Evolutionary conservation across 2,329 filamentous ascomycete species (phyloP).

Genomic region (Talaromyces funiculosus): DNA sequence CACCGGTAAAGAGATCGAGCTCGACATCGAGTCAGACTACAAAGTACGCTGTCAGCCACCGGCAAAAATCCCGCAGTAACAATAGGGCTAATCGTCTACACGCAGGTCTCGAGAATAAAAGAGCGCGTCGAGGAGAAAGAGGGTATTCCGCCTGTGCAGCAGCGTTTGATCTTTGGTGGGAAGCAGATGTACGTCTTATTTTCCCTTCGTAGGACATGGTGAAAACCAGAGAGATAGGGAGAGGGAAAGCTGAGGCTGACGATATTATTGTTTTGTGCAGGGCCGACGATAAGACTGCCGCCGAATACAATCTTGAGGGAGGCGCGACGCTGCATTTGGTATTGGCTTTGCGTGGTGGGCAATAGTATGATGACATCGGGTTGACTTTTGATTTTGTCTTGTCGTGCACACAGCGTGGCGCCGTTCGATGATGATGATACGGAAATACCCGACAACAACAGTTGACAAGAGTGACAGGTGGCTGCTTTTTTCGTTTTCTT

Average conservation of each 20-base stretch:
- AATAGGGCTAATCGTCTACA: not conserved
- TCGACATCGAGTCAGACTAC: constrained; percentile 91
- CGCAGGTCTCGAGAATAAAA: constrained; percentile 88
- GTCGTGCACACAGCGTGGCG: not conserved
- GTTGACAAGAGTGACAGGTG: not conserved
- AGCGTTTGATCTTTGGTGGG: constrained; percentile 90
- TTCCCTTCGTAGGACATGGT: no score
- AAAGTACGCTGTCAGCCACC: constrained; percentile 56
- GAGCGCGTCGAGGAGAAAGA: constrained; percentile 99
- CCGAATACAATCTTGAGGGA: constrained; percentile 83
- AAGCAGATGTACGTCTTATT: constrained; percentile 94
- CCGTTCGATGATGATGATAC: not conserved
- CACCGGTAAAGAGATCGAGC: constrained; percentile 97
- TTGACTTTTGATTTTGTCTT: not conserved
- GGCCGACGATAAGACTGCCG: constrained; percentile 89
- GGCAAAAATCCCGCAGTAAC: no score
- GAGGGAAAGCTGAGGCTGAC: not conserved
- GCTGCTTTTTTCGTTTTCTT: not conserved
- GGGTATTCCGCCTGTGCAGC: constrained; percentile 93
- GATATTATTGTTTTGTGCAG: constrained; percentile 42
- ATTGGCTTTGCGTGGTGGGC: constrained; percentile 81
- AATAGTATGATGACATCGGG: not conserved
- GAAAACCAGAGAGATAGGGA: no score
- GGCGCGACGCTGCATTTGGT: constrained; percentile 94
- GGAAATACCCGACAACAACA: not conserved